Evolutionary conservation across 495 filamentous ascomycete species (phyloP).

Genomic region (Umbilicaria muhlenbergii): DNA sequence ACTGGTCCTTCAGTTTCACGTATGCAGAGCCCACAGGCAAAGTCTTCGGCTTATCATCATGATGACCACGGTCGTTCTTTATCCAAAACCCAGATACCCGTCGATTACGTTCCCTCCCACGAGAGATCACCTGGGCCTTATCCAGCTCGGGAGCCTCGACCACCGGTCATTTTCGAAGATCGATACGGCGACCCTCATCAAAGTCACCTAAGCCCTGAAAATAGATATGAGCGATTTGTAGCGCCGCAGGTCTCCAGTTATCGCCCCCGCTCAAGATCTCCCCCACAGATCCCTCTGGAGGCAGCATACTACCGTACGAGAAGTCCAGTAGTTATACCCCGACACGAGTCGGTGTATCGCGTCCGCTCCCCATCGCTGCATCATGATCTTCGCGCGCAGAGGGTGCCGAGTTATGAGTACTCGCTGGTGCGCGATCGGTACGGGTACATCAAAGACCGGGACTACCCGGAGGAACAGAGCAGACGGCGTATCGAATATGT

Average conservation of each 20-base stretch:
- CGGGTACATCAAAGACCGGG: conserved; percentile 8
- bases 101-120: neutral
- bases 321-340: conserved; percentile 8
- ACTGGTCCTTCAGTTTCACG: neutral
- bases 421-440: conserved; percentile 5
- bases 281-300: conserved; percentile 6
- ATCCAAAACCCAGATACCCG: neutral
- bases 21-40: neutral
- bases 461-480: conserved; percentile 3
- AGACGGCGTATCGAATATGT: conserved; percentile 11
- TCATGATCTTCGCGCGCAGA: conserved; percentile 1
- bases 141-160: conserved; percentile 2
- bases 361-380: conserved; percentile 6
- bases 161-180: conserved; percentile 1
- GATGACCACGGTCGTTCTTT: neutral
- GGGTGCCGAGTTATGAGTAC: conserved; percentile 5
- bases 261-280: conserved; percentile 9
- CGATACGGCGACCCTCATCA: conserved; percentile 1
- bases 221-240: neutral
- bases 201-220: neutral
- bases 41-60: neutral
- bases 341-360: conserved; percentile 6
- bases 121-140: conserved; percentile 1
- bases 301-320: conserved; percentile 10
- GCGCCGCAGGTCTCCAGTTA: conserved; percentile 1